A percentile compares a stretch with the other conserved stretches of the same genome.
Conservation (phyloP, 352 stramenopile species). For the Blastocystis sp. region DNA sequence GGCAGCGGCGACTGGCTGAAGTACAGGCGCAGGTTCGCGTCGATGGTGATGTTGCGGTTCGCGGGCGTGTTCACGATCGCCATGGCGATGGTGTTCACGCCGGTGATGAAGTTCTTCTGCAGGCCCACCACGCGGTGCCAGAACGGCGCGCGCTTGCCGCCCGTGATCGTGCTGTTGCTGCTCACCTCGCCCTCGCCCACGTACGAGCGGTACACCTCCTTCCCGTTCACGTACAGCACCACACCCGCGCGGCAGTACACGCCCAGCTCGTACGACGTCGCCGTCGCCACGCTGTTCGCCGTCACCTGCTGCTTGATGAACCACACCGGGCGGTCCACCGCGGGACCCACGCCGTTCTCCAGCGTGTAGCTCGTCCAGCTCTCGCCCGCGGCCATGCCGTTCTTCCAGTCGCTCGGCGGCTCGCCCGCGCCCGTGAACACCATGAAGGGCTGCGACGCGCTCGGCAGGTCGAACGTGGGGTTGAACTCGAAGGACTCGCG, state of each 20-base stretch:
- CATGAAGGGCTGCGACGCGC: neutral
- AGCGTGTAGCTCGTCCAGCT: constrained; percentile 1
- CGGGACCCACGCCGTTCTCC: neutral
- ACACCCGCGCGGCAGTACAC: constrained; percentile 64
- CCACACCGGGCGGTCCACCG: constrained; percentile 53
- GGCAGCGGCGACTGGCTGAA: constrained; percentile 13
- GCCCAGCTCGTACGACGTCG: constrained; percentile 18
- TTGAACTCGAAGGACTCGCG: neutral
- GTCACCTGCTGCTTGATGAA: constrained; percentile 39
- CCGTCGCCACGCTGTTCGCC: neutral
- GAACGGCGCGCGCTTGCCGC: constrained; percentile 1
- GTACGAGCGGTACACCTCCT: constrained; percentile 63
- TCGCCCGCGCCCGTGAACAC: constrained; percentile 21
- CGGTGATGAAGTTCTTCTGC: constrained; percentile 4
- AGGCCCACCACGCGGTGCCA: constrained; percentile 56
- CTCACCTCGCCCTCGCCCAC: constrained; percentile 18
- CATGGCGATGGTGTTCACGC: constrained; percentile 28
- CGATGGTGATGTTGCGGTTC: constrained; percentile 20
- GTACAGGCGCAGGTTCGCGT: constrained; percentile 45
- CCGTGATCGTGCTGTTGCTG: constrained; percentile 17
- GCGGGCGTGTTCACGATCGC: constrained; percentile 57
- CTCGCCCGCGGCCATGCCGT: neutral
- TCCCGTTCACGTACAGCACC: constrained; percentile 64
- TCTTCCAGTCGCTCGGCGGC: constrained; percentile 2
- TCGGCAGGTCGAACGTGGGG: neutral